Evolutionary conservation across 2,329 filamentous ascomycete species (phyloP), one percentile per base, ranked within the genome.

Genomic region (Colletotrichum lindemuthianum): DNA sequence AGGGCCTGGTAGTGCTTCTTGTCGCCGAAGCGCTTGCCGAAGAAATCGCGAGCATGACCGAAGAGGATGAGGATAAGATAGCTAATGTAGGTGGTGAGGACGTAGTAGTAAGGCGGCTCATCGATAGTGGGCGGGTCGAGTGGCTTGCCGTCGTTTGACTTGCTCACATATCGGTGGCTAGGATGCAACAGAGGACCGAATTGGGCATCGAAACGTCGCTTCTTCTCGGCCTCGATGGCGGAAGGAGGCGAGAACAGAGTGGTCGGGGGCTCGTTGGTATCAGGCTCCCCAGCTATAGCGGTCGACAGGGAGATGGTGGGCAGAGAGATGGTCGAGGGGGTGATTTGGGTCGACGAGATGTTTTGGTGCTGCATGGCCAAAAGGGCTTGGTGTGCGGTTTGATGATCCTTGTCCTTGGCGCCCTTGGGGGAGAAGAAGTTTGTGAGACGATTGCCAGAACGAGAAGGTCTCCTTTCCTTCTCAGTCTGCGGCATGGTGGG

Each of bases 81-180:
- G 80, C 93, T 97, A 79, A 99, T 92, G 83, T 99, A 99, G 73
- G 96, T 99, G 40, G 96, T 98, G 71, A 99, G 86, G 72, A 99
- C 88, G 80, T 92, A 97, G 84, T 94, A 98, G 81, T 97, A 98
- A 15, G 95, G 93, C 45, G 96, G 95, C 77, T 97, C 95, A 74
- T 99, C 96, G 75, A 97, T 92, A 65, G 98, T 83, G 6, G 95
- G 94, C 41, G 93, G 87, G 49, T 89, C 88, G 63, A 98, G 90
- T 43, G 90, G 87, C 71, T 89, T 87, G 70, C 94, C 95, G 16
- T 65, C 61, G 67, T 91, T 88, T 76, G 96, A 93, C 77, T 91
- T 88, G 83, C 94, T 97, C 68, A 92, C 90, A 81, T 97, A 97
- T 74, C 92, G 87, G 78, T 99, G 95, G 72, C 86, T 90, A 54